phyloP scores from a whole-genome alignment of 163 green algal species.

The Prototheca cutis region DNA sequence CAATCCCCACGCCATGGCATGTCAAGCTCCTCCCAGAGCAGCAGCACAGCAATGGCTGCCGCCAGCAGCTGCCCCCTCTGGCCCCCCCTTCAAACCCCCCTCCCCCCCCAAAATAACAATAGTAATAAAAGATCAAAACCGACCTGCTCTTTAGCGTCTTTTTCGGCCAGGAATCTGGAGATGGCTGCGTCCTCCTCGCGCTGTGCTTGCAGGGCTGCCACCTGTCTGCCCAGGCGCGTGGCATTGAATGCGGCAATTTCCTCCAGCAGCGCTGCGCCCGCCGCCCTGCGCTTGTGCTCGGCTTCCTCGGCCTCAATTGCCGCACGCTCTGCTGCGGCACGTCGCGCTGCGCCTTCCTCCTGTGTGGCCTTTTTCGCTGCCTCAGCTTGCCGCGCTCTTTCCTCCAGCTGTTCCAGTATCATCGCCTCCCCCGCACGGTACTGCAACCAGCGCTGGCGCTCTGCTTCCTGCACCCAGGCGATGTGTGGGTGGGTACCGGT shows the following conservation, averaged over 20 bases:
- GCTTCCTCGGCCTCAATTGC: neutral
- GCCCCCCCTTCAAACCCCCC: too few relatives aligned
- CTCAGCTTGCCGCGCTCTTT: neutral
- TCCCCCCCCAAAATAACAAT: too few relatives aligned
- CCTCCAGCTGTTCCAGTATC: conserved; percentile 13
- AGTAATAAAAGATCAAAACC: too few relatives aligned
- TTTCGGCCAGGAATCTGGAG: conserved; percentile 4
- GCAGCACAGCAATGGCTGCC: neutral
- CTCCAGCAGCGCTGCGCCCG: conserved; percentile 6
- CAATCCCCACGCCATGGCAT: too few relatives aligned
- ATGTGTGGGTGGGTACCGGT: too few relatives aligned
- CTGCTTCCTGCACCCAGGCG: too few relatives aligned
- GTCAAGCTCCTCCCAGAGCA: too few relatives aligned
- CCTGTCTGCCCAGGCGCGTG: conserved; percentile 1
- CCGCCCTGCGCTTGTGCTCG: conserved; percentile 11
- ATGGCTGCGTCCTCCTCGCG: conserved; percentile 8
- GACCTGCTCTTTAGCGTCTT: conserved; percentile 10
- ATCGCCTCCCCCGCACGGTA: conserved; percentile 1
- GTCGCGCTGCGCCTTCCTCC: neutral
- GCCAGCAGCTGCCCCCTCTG: too few relatives aligned
- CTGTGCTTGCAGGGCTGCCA: neutral
- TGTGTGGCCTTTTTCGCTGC: neutral
- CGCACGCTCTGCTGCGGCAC: neutral
- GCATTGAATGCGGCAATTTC: conserved; percentile 12
- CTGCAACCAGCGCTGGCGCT: too few relatives aligned